Evolutionary conservation across 352 stramenopile genomes (phyloP).

Genomic region (Nothophytophthora sp.): DNA sequence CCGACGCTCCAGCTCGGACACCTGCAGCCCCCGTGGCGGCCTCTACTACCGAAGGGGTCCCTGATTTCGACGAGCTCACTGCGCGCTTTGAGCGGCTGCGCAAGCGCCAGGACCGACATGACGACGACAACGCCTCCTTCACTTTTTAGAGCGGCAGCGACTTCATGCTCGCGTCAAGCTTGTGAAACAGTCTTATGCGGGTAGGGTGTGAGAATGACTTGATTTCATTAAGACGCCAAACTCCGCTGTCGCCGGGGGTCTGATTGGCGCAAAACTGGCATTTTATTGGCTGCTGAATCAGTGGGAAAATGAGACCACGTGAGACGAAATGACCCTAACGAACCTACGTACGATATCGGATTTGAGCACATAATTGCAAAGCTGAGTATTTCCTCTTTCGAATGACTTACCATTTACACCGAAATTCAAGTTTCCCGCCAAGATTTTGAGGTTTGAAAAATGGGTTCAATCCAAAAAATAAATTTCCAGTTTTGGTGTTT

Average conservation of each 20-base stretch:
- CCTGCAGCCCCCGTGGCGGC: conserved; percentile 5
- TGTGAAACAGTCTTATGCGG: too few species aligned
- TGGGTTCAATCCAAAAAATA: too few species aligned
- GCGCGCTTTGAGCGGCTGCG: conserved; percentile 92
- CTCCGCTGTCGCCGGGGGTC: too few species aligned
- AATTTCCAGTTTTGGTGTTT: not conserved
- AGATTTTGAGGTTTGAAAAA: not conserved
- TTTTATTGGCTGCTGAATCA: too few species aligned
- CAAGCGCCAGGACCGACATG: conserved; percentile 65
- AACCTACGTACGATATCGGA: not conserved
- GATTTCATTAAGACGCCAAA: too few species aligned
- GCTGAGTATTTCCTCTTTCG: not conserved
- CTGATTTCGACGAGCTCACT: conserved; percentile 94
- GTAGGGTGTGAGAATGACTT: too few species aligned
- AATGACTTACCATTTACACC: not conserved
- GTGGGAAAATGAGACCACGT: not conserved
- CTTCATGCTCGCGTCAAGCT: too few species aligned
- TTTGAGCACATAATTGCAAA: not conserved
- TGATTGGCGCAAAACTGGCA: too few species aligned
- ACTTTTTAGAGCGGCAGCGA: conserved; percentile 59
- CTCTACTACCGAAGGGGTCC: conserved; percentile 42
- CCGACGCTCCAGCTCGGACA: conserved; percentile 3
- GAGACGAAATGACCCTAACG: not conserved
- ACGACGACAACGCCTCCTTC: conserved; percentile 57
- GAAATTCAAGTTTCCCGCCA: not conserved